Evolutionary conservation across 805 yeast species (phyloP).

Genomic region (Ogataea haglerorum): DNA sequence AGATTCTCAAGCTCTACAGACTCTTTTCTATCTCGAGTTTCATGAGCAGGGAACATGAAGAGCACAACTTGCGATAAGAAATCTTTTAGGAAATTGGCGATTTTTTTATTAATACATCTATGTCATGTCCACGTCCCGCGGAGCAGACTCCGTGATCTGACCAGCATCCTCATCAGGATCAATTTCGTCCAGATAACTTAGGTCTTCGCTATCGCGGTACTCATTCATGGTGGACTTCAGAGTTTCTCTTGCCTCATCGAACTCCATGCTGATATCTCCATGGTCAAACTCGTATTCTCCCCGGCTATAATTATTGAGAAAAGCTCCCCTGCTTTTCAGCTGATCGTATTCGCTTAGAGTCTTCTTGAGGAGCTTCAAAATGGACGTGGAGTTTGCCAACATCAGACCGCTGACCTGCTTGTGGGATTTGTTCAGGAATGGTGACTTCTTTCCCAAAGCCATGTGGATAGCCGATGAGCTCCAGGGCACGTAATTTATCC

Average conservation of each 20-base stretch:
- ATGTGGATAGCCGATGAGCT: constrained; percentile 75
- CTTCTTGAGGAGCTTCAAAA: constrained; percentile 61
- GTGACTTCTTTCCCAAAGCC: constrained; percentile 71
- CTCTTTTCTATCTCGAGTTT: constrained; percentile 2
- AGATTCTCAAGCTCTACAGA: not conserved
- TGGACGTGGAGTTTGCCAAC: constrained; percentile 78
- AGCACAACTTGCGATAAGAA: not conserved
- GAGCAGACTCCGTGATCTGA: not conserved
- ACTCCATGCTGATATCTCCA: constrained; percentile 44
- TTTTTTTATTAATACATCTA: not conserved
- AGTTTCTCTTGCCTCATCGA: constrained; percentile 47
- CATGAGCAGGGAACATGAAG: constrained; percentile 5
- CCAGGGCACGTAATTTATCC: constrained; percentile 83
- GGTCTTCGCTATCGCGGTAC: constrained; percentile 40
- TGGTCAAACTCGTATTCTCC: constrained; percentile 42
- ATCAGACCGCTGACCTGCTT: constrained; percentile 71
- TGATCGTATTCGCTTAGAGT: constrained; percentile 76
- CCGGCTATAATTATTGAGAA: constrained; percentile 68
- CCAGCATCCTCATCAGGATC: constrained; percentile 31
- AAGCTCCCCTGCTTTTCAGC: constrained; percentile 76
- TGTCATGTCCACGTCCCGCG: constrained; percentile 7
- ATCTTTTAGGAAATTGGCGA: constrained; percentile 1
- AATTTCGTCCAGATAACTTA: constrained; percentile 46
- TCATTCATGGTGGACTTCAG: constrained; percentile 45
- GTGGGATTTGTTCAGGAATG: constrained; percentile 43